Evolutionary conservation across 768 basidiomycete genomes (phyloP), one percentile per base, ranked within the genome.

Genomic region (Tricholoma hemisulphureum): DNA sequence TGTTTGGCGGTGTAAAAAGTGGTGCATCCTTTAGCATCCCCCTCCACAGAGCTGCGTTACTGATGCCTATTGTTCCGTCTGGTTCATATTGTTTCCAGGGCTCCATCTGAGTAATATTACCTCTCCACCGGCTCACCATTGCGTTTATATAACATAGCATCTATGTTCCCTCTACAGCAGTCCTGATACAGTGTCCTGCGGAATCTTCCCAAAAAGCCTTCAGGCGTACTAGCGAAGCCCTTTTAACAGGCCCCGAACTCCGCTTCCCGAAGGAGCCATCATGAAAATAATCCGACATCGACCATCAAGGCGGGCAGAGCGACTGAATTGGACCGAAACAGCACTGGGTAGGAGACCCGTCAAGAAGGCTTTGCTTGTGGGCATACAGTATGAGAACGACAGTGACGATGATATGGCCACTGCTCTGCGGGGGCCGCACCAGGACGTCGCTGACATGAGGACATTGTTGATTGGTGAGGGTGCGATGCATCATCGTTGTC

Each of bases 321-420:
- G 46, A 9, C 18, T 48, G 46, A 55, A 43, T 29, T 62, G 58
- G 59, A 28, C 26, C 8, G 32, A 51, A 16, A 58, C 58, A 2
- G 11, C 49, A 13, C 55, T 55, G 0, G 41, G 53, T 23, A 53
- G 59, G 3, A 55, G 28, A 13, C 49, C 63, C 4, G 8, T 55
- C 53, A 73, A 70, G 61, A 74, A 68, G 46, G 77, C 76, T 0
- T 55, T 78, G 2, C 59, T 78, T 21, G 70, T 78, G 26, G 76
- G 76, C 4, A 73, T 77, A 21, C 68, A 73, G 46, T 70, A 73
- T 51, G 63, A 60, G 21, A 37, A 53, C 13, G 54, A 64, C n/a
- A 52, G 43, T 6, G 46, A 43, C 13, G 60, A 56, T 29, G 55
- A 57, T 2, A 34, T 46, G 32, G 57, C 51, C 9, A 59, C 58